phyloP scores from a whole-genome alignment of 2,329 filamentous ascomycete species.

The Colletotrichum horii region DNA sequence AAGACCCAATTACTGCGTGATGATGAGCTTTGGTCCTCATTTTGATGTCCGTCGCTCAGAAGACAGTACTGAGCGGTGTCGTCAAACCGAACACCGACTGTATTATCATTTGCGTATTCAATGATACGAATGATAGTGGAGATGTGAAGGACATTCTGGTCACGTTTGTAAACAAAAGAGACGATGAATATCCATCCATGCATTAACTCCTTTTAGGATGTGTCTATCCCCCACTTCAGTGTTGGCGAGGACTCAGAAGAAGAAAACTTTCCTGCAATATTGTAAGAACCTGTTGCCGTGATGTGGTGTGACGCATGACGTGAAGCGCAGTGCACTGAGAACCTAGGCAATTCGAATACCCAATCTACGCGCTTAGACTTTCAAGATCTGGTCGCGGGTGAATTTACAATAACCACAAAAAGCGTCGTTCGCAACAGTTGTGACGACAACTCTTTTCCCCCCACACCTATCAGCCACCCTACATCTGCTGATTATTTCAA shows the following conservation, averaged over 20 bases:
- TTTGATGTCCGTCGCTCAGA: not conserved
- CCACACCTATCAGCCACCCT: not conserved
- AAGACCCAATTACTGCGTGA: not conserved
- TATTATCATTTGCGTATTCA: not conserved
- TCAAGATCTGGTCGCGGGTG: too few species aligned
- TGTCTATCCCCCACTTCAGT: not conserved
- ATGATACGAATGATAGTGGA: not conserved
- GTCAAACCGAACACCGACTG: not conserved
- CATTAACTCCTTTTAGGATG: not conserved
- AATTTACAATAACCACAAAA: not conserved
- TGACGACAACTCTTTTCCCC: not conserved
- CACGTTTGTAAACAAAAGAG: too few species aligned
- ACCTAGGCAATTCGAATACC: not conserved
- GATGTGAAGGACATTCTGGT: too few species aligned
- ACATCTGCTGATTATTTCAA: not conserved
- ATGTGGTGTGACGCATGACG: too few species aligned
- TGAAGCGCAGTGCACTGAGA: not conserved
- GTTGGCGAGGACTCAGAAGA: too few species aligned
- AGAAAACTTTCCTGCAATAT: too few species aligned
- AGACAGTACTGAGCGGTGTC: not conserved
- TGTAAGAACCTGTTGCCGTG: too few species aligned
- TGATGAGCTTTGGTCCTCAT: not conserved
- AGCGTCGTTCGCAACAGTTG: not conserved
- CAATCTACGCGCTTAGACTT: too few species aligned
- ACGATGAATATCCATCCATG: not conserved